Evolutionary conservation across 1,284 basidiomycete genomes (phyloP), one percentile per base, ranked within the genome.

Genomic region (Marasmius fiardii): DNA sequence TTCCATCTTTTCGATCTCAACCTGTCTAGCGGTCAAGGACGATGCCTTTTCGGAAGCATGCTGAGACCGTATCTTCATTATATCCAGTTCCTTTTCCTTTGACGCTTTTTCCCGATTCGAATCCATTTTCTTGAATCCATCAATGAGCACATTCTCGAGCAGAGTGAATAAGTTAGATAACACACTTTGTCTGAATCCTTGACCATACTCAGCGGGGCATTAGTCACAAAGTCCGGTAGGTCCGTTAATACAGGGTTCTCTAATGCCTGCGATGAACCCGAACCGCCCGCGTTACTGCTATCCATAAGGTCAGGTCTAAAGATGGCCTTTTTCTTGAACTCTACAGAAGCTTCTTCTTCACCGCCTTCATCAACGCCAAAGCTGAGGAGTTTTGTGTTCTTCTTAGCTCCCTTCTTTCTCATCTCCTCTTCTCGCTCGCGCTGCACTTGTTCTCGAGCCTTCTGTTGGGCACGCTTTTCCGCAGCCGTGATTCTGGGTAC

Each of bases 401-500:
- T 96, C 65, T 93, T 95, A 0, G 88, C 89, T 8, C 86, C 85
- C 65, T 85, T 88, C 52, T 85, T 79, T 45, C 86, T 77, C 59
- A 83, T 82, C 54, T 83, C 83, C 62, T 90, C 87, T 66, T 94
- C 92, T 16, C 86, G 75, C 66, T 93, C 92, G 47, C 79, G 78
- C 63, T 89, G 89, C 0, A 83, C 85, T 61, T 88, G 81, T 63
- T 91, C 81, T 34, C 85, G 81, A 0, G 94, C 94, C 55, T 81
- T 79, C 59, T 88, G 86, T 68, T 97, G 95, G 0, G 80, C 86
- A 43, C 85, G 82, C 59, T 90, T 88, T 73, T 98, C 95, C 1
- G 87, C 91, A 0, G 92, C 93, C 0, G 96, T 99, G 61, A 98
- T 97, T n/a, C 96, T 87, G 1, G 96, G 95, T 26, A 95, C 81